A percentile compares a stretch with the other conserved stretches of the same genome.
Evolutionary conservation across 176 grass and related monocot species (phyloP).

Genomic region (Juncus inflexus): DNA sequence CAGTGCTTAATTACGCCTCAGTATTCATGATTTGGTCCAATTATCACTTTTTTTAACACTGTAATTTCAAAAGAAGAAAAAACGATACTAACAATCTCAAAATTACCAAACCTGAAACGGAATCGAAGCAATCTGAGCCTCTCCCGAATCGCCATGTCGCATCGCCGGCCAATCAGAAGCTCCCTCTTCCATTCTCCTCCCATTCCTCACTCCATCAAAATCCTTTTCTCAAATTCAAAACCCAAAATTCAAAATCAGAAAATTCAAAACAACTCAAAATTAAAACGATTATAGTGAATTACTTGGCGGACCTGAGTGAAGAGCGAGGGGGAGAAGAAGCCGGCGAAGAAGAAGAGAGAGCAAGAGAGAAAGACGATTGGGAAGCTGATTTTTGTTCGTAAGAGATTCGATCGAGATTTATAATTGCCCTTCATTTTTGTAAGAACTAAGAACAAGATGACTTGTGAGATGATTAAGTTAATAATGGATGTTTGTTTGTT

Average conservation of each 20-base stretch:
- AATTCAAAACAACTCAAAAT: constrained; percentile 21
- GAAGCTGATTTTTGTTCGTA: constrained; percentile 55
- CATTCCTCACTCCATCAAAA: constrained; percentile 35
- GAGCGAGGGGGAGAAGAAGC: constrained; percentile 71
- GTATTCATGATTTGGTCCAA: no score
- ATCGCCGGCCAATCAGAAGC: constrained; percentile 50
- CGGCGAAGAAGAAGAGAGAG: constrained; percentile 83
- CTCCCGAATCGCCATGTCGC: constrained; percentile 59
- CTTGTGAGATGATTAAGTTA: no score
- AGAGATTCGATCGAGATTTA: constrained; percentile 29
- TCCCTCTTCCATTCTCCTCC: constrained; percentile 40
- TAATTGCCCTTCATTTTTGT: constrained; percentile 27
- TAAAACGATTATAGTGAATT: not conserved
- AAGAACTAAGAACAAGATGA: no score
- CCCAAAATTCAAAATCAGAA: constrained; percentile 1
- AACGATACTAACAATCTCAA: constrained; percentile 1
- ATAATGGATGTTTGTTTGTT: no score
- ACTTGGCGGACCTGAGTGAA: constrained; percentile 49
- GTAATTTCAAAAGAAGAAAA: constrained; percentile 1
- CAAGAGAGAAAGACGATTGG: constrained; percentile 70
- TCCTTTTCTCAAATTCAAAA: constrained; percentile 28
- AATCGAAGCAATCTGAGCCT: constrained; percentile 35
- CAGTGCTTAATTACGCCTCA: no score
- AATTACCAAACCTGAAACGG: constrained; percentile 49
- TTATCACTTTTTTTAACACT: no score